These are phyloP conservation scores for Xylariaceae sp. DNA, from an alignment of 2,329 filamentous ascomycete genomes.

Conservation along the genomic window DNA sequence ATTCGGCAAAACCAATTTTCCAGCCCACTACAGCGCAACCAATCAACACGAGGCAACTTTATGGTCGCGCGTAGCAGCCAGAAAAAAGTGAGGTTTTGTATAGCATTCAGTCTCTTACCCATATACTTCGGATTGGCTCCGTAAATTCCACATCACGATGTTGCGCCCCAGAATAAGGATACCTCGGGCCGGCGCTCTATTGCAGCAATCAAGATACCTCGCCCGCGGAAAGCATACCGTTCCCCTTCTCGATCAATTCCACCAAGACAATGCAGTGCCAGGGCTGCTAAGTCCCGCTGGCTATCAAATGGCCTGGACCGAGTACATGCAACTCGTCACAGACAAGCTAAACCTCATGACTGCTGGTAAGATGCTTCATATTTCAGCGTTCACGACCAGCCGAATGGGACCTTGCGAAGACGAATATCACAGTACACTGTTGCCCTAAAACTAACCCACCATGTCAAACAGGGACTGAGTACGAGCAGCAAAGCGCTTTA, in stretches of 20 bases:
- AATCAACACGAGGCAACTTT: conserved; percentile 29
- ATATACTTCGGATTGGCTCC: conserved; percentile 22
- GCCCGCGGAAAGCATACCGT: conserved; percentile 54
- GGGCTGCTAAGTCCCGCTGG: conserved; percentile 72
- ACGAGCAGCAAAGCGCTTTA: conserved; percentile 66
- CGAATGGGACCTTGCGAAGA: no score
- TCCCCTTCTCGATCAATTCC: conserved; percentile 52
- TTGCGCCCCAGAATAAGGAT: conserved; percentile 61
- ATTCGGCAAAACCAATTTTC: conserved; percentile 39
- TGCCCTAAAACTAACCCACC: neutral
- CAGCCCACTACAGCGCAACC: conserved; percentile 24
- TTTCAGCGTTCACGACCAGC: neutral
- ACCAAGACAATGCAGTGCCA: conserved; percentile 58
- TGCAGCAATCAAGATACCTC: conserved; percentile 41
- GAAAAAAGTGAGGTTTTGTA: conserved; percentile 35
- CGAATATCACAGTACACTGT: conserved; percentile 20
- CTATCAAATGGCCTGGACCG: conserved; percentile 78
- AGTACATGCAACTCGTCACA: conserved; percentile 78
- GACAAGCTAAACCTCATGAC: conserved; percentile 77
- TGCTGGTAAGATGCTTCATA: conserved; percentile 62
- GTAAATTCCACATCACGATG: conserved; percentile 48
- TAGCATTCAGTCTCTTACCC: conserved; percentile 8
- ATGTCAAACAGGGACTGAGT: conserved; percentile 61
- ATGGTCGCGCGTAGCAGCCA: conserved; percentile 19
- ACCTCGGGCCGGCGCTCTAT: conserved; percentile 50